Conservation (phyloP, 306 rosid genomes). For the Gastrolobium villosum region DNA sequence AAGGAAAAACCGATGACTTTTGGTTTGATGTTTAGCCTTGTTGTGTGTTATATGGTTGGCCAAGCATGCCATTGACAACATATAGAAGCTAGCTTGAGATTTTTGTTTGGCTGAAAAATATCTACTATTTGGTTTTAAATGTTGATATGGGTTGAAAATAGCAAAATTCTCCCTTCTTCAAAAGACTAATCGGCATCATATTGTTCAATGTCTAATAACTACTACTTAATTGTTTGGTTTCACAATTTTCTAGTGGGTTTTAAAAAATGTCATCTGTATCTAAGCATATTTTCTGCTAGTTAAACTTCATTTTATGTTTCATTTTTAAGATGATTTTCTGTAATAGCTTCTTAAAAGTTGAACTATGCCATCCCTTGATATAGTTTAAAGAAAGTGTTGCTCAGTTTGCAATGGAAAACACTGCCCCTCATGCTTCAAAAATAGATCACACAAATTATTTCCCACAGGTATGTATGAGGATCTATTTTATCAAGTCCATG, state of each 20-base stretch:
- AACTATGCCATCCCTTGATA: conserved; percentile 5
- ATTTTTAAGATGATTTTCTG: conserved; percentile 5
- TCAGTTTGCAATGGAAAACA: conserved; percentile 82
- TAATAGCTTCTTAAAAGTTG: not conserved
- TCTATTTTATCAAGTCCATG: conserved; percentile 28
- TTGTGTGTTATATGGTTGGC: not conserved
- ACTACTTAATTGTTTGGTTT: not conserved
- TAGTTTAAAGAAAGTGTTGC: conserved; percentile 94
- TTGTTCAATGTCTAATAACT: not conserved
- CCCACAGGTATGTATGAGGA: conserved; percentile 60
- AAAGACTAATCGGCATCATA: not conserved
- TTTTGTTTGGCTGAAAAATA: not conserved
- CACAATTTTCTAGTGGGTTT: conserved; percentile 5
- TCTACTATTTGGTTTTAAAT: not conserved
- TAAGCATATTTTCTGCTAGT: not conserved
- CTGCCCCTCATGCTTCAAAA: conserved; percentile 88
- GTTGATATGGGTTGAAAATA: not conserved
- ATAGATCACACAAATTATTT: conserved; percentile 84
- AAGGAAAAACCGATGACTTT: not conserved
- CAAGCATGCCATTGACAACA: too few species aligned
- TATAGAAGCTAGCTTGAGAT: not conserved
- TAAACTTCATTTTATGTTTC: not conserved
- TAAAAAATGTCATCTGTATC: not conserved
- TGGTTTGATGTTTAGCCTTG: not conserved
- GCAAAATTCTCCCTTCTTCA: not conserved